Percentiles rank a stretch among this genome's conserved stretches.
These are phyloP conservation scores for Lenzites betulinus DNA, from an alignment of 768 basidiomycete genomes.

Conservation along the genomic window DNA sequence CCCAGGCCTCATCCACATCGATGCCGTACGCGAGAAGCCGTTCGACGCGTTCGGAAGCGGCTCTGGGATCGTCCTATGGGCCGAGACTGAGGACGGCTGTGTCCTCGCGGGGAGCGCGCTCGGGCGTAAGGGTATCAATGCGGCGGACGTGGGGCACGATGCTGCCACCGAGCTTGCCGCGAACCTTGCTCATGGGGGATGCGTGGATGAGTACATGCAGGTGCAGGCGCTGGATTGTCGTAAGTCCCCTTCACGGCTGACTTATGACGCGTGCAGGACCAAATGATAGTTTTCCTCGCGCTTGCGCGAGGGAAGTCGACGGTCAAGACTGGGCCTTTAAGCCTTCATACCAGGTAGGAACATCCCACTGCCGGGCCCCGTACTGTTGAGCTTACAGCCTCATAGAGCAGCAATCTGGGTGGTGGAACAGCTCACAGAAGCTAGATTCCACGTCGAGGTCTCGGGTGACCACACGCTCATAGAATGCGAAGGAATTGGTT, in stretches of 20 bases:
- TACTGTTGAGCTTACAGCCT: neutral
- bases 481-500: conserved; percentile 68
- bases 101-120: conserved; percentile 70
- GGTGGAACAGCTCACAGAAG: conserved; percentile 66
- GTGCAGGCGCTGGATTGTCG: conserved; percentile 32
- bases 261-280: conserved; percentile 49
- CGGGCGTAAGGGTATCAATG: conserved; percentile 50
- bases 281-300: conserved; percentile 77
- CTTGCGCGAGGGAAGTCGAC: conserved; percentile 65
- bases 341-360: conserved; percentile 65
- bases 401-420: conserved; percentile 70
- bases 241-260: neutral
- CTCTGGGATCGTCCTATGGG: conserved; percentile 75
- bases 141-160: conserved; percentile 52
- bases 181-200: conserved; percentile 65
- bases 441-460: conserved; percentile 58
- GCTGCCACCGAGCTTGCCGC: conserved; percentile 61
- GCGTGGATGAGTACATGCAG: conserved; percentile 70
- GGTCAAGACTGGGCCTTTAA: conserved; percentile 57
- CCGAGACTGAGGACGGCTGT: conserved; percentile 68
- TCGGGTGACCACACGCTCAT: conserved; percentile 50
- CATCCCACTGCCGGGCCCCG: conserved; percentile 34
- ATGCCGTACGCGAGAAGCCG: conserved; percentile 29
- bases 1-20: conserved; percentile 28
- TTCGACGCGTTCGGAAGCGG: conserved; percentile 53